Conservation (phyloP, 2,329 filamentous ascomycete genomes). For the Pseudogymnoascus sp. region DNA sequence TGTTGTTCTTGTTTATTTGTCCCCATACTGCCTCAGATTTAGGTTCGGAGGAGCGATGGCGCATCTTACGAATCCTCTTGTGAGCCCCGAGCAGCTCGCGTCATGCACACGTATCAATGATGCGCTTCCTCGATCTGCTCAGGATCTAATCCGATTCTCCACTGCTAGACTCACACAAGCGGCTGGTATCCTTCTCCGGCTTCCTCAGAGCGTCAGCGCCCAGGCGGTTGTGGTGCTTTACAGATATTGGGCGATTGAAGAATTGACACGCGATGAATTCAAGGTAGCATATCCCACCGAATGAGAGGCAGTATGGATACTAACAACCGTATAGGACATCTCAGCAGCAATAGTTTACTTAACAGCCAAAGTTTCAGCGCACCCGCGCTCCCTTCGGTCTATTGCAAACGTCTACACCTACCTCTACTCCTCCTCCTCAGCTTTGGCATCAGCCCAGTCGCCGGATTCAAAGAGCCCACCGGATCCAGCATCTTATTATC, state of each 20-base stretch:
- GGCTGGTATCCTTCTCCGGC: slow-evolving; percentile 69
- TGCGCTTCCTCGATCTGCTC: slow-evolving; percentile 57
- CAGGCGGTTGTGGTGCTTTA: slow-evolving; percentile 77
- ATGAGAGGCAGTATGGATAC: slow-evolving; percentile 8
- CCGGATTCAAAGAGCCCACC: slow-evolving; percentile 7
- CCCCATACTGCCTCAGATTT: no score
- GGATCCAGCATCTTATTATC: slow-evolving; percentile 53
- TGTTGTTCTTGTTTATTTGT: not conserved
- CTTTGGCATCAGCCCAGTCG: slow-evolving; percentile 18
- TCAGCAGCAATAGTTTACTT: slow-evolving; percentile 79
- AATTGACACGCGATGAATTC: slow-evolving; percentile 50
- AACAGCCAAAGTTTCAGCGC: slow-evolving; percentile 71
- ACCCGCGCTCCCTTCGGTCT: slow-evolving; percentile 68
- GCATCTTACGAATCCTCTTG: slow-evolving; percentile 63
- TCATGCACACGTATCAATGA: slow-evolving; percentile 44
- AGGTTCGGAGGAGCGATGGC: slow-evolving; percentile 37
- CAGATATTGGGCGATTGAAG: slow-evolving; percentile 63
- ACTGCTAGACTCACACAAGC: slow-evolving; percentile 69
- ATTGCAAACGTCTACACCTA: slow-evolving; percentile 80
- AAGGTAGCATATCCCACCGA: slow-evolving; percentile 8
- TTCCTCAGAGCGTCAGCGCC: slow-evolving; percentile 79
- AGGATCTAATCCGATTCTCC: slow-evolving; percentile 63
- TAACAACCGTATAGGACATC: slow-evolving; percentile 49
- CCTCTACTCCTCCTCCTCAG: slow-evolving; percentile 55
- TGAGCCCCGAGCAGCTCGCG: slow-evolving; percentile 62